Percentiles rank a stretch among this genome's conserved stretches.
Evolutionary conservation across 1,284 basidiomycete species (phyloP).

Genomic region (Fomitopsis pinicola): DNA sequence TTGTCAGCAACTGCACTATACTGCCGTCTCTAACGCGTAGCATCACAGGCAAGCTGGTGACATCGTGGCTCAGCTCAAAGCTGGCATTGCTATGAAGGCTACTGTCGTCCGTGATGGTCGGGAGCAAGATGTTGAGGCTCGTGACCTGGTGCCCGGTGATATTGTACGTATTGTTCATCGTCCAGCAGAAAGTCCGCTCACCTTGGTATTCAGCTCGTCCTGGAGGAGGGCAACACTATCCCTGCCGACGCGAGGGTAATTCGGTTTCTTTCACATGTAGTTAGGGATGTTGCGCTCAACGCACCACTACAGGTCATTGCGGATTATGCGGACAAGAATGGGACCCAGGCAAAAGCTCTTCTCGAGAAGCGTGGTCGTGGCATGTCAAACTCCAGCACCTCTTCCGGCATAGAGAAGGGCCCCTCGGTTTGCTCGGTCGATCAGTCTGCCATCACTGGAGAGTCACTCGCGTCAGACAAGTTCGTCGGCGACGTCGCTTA

Average conservation of each 20-base stretch:
- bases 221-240: slow-evolving; percentile 7
- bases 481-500: slow-evolving; percentile 7
- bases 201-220: neutral
- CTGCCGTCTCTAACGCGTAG: neutral
- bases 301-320: neutral
- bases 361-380: slow-evolving; percentile 4
- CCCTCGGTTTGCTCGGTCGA: slow-evolving; percentile 5
- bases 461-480: slow-evolving; percentile 8
- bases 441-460: slow-evolving; percentile 9
- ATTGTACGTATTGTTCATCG: neutral
- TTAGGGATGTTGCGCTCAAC: neutral
- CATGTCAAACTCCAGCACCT: neutral
- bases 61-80: slow-evolving; percentile 10
- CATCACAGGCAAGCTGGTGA: slow-evolving; percentile 7
- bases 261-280: neutral
- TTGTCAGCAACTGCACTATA: too few relatives aligned
- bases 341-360: neutral
- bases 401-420: slow-evolving; percentile 6
- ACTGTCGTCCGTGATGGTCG: slow-evolving; percentile 7
- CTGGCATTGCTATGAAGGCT: slow-evolving; percentile 8
- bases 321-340: slow-evolving; percentile 6
- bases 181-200: neutral
- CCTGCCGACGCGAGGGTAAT: slow-evolving; percentile 7
- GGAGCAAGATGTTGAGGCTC: slow-evolving; percentile 8
- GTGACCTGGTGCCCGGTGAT: slow-evolving; percentile 6